Conservation (phyloP, 1,139 yeast genomes). For the Debaryomyces nepalensis region DNA sequence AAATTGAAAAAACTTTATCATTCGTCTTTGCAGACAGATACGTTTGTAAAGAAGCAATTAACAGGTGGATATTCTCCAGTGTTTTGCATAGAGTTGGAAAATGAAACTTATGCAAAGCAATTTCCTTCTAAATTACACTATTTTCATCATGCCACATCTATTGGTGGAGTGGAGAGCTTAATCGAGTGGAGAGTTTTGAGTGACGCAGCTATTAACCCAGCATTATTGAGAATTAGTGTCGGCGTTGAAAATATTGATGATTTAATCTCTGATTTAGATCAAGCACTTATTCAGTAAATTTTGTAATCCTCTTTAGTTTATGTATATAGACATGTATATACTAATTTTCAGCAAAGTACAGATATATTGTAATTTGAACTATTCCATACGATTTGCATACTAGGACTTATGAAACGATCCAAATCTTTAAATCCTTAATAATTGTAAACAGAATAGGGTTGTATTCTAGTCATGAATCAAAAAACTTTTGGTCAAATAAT, state of each 20-base stretch:
- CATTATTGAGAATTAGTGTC: slow-evolving; percentile 70
- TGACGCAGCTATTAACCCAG: slow-evolving; percentile 60
- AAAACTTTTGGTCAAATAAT: too few relatives aligned
- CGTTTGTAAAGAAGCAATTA: slow-evolving; percentile 65
- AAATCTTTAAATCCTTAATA: too few relatives aligned
- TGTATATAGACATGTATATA: too few relatives aligned
- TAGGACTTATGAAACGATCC: too few relatives aligned
- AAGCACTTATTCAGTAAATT: too few relatives aligned
- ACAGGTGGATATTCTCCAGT: slow-evolving; percentile 75
- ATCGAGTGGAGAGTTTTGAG: slow-evolving; percentile 89
- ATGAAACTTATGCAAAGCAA: slow-evolving; percentile 58
- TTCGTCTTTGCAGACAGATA: slow-evolving; percentile 74
- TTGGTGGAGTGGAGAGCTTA: slow-evolving; percentile 90
- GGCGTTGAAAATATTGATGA: slow-evolving; percentile 81
- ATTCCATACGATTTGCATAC: too few relatives aligned
- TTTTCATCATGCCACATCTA: slow-evolving; percentile 88
- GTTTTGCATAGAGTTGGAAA: slow-evolving; percentile 62
- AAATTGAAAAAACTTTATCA: slow-evolving; percentile 61
- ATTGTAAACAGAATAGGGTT: too few relatives aligned
- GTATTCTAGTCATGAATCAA: too few relatives aligned
- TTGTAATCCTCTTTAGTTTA: too few relatives aligned
- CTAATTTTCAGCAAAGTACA: too few relatives aligned
- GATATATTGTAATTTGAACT: too few relatives aligned
- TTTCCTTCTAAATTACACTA: slow-evolving; percentile 71
- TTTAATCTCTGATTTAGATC: slow-evolving; percentile 63